Evolutionary conservation across 2,329 filamentous ascomycete species (phyloP), one percentile per base, ranked within the genome.

Genomic region (Colletotrichum euphorbiae): DNA sequence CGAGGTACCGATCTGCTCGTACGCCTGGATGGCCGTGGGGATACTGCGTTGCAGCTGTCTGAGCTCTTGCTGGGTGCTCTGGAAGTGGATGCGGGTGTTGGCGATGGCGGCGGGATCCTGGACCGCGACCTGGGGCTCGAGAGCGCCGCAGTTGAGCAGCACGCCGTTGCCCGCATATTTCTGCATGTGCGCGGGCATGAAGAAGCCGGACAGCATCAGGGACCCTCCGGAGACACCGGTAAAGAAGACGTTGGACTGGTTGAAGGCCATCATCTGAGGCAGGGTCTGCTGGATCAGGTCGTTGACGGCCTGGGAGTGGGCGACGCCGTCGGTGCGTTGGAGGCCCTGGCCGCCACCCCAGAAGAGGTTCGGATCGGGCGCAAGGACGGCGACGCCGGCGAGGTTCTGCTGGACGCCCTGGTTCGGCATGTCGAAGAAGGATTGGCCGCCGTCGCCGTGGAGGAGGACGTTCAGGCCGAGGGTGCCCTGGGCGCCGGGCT

Each of bases 361-460:
- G 80, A 88, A 87, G 38, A 85, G 81, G 69, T 85, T 83, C 61
- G 78, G 74, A 74, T 87, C 80, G 6, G 87, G 87, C 0, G 87
- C 84, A 12, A 89, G 82, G 2, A 87, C 76, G 8, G 79, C 84
- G 9, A 86, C 83, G 68, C 85, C 85, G 74, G 85, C 84, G 36
- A 85, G 81, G 70, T 82, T 82, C 57, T 77, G 74, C 62, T 84
- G 82, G 11, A 87, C 82, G 17, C 80, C 82, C 71, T 87, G 83
- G 75, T 87, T 87, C 40, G 85, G 85, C 76, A 87, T 85, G 73
- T 85, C 84, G 75, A 86, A 85, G 80, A 87, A 87, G 12, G 84
- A 86, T 72, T 87, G 83, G 6, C 87, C 87, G 46, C 87, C 86
- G 73, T 89, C 87, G 56, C 86, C 86, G 74, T 89, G 87, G 3